Percentiles rank a stretch among this genome's conserved stretches.
These are phyloP conservation scores for Arctium lappa DNA, from an alignment of 129 eudicot species.

Conservation along the genomic window DNA sequence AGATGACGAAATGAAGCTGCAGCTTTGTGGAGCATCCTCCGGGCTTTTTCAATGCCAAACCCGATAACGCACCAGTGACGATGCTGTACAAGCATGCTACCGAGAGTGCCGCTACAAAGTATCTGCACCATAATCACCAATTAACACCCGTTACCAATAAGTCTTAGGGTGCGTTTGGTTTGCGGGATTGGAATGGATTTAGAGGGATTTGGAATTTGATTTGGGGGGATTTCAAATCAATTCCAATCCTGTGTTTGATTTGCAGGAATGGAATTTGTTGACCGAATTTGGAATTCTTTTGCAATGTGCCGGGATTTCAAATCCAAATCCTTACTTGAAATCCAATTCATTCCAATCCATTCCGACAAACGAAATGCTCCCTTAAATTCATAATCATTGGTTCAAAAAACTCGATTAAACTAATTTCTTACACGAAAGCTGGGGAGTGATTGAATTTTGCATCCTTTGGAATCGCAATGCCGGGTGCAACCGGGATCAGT, in stretches of 20 bases:
- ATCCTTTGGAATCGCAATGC: not conserved
- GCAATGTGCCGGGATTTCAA: too few species aligned
- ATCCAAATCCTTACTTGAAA: too few species aligned
- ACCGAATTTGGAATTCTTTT: too few species aligned
- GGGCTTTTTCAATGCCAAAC: conserved; percentile 41
- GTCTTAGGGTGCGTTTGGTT: not conserved
- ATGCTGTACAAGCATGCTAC: conserved; percentile 55
- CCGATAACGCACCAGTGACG: conserved; percentile 39
- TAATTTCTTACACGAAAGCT: conserved; percentile 63
- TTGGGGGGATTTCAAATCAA: too few species aligned
- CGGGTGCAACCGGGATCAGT: conserved; percentile 31
- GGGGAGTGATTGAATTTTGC: conserved; percentile 63
- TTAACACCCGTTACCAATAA: not conserved
- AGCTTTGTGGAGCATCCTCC: conserved; percentile 23
- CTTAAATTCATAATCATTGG: not conserved
- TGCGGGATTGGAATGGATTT: too few species aligned
- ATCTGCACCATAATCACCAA: conserved; percentile 39
- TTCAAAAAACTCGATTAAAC: not conserved
- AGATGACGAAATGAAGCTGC: conserved; percentile 35
- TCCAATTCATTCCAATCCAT: too few species aligned
- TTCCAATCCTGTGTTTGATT: too few species aligned
- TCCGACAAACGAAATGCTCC: too few species aligned
- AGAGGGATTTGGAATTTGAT: too few species aligned
- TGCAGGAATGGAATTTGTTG: too few species aligned
- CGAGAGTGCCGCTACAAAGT: conserved; percentile 63